Base-by-base conservation (phyloP, 192 early-diverging fungal genomes). In the Anaeromyces robustus region DNA sequence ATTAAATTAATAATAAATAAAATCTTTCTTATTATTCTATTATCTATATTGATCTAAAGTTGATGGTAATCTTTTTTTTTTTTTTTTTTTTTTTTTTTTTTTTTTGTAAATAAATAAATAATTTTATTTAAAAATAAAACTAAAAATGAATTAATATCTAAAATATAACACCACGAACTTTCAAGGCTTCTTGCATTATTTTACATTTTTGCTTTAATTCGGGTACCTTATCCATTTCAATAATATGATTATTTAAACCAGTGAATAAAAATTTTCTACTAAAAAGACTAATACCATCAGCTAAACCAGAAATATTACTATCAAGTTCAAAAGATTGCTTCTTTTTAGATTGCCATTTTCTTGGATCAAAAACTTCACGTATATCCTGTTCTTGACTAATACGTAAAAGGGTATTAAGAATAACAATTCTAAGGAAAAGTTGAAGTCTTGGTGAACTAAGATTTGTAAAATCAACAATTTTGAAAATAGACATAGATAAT, bases 401-500 rank as follows among this genome's bases (percentile, higher is more conserved):
- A 52, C 43, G 43, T 52, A 7, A 52, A 52, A 52, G 43, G 43
- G 43, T 52, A 52, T 52, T 52, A 52, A 52, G 43, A 52, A 52
- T 52, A 52, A 52, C 43, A 52, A 52, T 6, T 52, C 43, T 52
- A 22, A 52, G 19, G 43, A 52, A 52, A 16, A 52, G 14, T 52
- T 52, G 43, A 16, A 52, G 14, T 52, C 43, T 52, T 52, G 43
- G 43, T 22, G 43, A 52, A 14, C 43, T 52, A 52, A 52, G 43
- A 52, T 52, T 52, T 7, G 43, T 30, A 26, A 78, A 78, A 31
- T 82, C 37, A 29, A 30, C 12, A 31, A 89, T 80, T 82, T 93
- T 93, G 29, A 95, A 85, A 30, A 96, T 89, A 34, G 90, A 88
- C 80, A 97, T 83, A n/a, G 93, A 89, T 29, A 97, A 86, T 18